Evolutionary conservation across 331 rosid genomes (phyloP), one percentile per base, ranked within the genome.

Genomic region (Arachis monticola): DNA sequence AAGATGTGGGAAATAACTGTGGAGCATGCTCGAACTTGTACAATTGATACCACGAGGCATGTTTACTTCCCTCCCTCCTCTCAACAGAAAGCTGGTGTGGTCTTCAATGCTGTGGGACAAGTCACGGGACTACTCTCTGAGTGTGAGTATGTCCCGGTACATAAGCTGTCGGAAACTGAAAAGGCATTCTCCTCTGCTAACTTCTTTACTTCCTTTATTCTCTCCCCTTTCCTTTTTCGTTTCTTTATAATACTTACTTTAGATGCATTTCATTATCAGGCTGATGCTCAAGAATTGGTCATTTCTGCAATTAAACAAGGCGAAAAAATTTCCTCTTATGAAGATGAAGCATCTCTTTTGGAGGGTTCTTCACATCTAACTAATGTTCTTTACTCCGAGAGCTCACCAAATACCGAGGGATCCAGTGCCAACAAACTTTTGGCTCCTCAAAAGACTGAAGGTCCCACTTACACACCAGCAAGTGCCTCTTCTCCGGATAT

Each of bases 1-100:
- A 95, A 95, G 91, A 95, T 95, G 97, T 95, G 99, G 99, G 97
- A 95, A 79, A 86, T 86, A 73, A 92, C 92, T 2, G 86, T 90
- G 74, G 97, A 95, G 81, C 99, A 95, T 87, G 97, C 99, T 53
- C 87, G 90, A 79, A 95, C 93, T 57, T 95, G 99, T 66, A 66
- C 81, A 63, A 87, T 88, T 30, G 97, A 90, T 77, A 60, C 70
- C 48, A 77, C 74, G 75, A 79, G 84, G 67, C 73, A 57, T 40
- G 42, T 90, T 72, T 84, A 91, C 78, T 70, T 72, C 73, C 84
- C 88, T 74, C 69, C 83, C 27, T 47, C 73, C 75, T 86, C 87
- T 69, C 88, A 87, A 68, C 81, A 76, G 69, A 87, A 82, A 80
- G 67, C 87, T 66, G 96, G 93, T 40, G 92, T 90, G 10, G 91